A percentile compares a stretch with the other conserved stretches of the same genome.
Evolutionary conservation across 768 basidiomycete genomes (phyloP).

Genomic region (Tephrocybe sp.): DNA sequence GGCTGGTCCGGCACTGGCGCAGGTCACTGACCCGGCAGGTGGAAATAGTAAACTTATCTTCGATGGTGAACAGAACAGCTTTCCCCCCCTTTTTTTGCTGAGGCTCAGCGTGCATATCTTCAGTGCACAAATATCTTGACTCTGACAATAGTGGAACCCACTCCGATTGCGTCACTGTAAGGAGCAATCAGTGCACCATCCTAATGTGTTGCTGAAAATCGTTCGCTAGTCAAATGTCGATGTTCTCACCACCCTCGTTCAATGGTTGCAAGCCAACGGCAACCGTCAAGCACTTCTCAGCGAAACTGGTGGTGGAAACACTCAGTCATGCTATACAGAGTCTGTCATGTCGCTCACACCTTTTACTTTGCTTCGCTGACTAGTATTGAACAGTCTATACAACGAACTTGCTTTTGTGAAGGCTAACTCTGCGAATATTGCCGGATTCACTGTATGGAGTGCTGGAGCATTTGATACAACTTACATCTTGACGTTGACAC

Average conservation of each 20-base stretch:
- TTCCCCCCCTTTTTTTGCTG: neutral
- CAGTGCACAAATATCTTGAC: slow-evolving; percentile 61
- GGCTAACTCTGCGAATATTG: slow-evolving; percentile 35
- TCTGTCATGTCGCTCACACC: slow-evolving; percentile 11
- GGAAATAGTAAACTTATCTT: slow-evolving; percentile 44
- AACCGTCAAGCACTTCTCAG: slow-evolving; percentile 31
- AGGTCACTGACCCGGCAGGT: slow-evolving; percentile 40
- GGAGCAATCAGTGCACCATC: neutral
- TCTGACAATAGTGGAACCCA: slow-evolving; percentile 44
- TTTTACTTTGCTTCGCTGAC: neutral
- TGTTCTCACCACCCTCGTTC: slow-evolving; percentile 38
- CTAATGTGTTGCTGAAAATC: neutral
- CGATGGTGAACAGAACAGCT: slow-evolving; percentile 27
- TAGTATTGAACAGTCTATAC: slow-evolving; percentile 26
- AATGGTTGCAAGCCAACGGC: slow-evolving; percentile 34
- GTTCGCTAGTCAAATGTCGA: slow-evolving; percentile 34
- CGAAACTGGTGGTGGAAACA: slow-evolving; percentile 57
- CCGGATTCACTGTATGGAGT: slow-evolving; percentile 54
- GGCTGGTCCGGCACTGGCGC: slow-evolving; percentile 40
- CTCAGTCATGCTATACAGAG: slow-evolving; percentile 39
- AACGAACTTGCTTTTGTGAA: slow-evolving; percentile 45
- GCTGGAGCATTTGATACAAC: slow-evolving; percentile 49
- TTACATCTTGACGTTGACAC: slow-evolving; percentile 48
- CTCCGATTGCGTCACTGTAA: slow-evolving; percentile 28
- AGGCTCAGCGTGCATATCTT: neutral